Evolutionary conservation across 306 rosid species (phyloP).

Genomic region (Citrullus amarus): DNA sequence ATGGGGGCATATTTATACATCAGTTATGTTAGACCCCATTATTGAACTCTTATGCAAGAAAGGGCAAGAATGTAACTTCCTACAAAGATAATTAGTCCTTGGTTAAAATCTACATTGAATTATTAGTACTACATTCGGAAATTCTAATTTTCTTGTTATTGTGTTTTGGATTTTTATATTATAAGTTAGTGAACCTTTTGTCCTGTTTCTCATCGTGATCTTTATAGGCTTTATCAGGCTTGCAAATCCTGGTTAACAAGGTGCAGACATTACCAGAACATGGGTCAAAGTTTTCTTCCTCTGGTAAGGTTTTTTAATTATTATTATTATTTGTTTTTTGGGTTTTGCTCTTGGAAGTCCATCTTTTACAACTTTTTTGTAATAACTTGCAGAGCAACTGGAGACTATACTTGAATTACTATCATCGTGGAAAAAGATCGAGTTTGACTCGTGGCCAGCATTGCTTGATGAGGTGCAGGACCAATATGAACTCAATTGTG

Average conservation of each 20-base stretch:
- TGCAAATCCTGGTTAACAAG: constrained; percentile 61
- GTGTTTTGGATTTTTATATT: background rate
- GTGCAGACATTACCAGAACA: constrained; percentile 44
- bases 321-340: background rate
- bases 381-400: constrained; percentile 42
- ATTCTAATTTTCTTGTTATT: background rate
- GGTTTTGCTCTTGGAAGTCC: background rate
- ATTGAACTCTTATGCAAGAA: too few relatives aligned
- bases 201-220: background rate
- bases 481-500: constrained; percentile 62
- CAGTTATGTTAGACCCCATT: too few relatives aligned
- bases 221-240: constrained; percentile 65
- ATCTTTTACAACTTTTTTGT: constrained; percentile 5
- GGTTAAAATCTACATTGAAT: background rate
- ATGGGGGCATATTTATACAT: too few relatives aligned
- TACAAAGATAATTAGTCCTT: background rate
- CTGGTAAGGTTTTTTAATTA: constrained; percentile 31
- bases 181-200: background rate
- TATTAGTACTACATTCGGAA: background rate
- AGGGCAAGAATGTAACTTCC: too few relatives aligned
- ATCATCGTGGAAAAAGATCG: constrained; percentile 67
- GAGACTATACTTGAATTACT: constrained; percentile 36
- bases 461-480: constrained; percentile 75
- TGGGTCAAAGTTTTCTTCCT: constrained; percentile 44
- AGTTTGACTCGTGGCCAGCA: constrained; percentile 68